These are phyloP conservation scores for Domatiomyces globalis DNA, from an alignment of 2,329 filamentous ascomycete species.

Conservation along the genomic window DNA sequence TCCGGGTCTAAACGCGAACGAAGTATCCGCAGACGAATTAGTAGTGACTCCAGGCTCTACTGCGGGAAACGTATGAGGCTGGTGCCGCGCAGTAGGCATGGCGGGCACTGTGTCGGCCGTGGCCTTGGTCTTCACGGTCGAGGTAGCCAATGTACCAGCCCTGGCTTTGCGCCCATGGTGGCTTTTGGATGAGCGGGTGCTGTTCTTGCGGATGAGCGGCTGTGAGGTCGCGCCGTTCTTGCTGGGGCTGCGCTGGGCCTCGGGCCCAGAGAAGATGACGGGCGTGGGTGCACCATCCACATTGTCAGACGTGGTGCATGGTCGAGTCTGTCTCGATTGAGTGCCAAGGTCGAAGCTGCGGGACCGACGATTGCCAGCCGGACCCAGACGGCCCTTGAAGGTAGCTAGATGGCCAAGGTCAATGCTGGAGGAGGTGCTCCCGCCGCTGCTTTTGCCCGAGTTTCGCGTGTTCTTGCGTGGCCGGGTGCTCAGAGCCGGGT, in stretches of 20 bases:
- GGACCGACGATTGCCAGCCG: conserved; percentile 25
- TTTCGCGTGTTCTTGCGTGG: conserved; percentile 32
- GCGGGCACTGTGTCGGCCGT: conserved; percentile 10
- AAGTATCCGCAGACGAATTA: conserved; percentile 37
- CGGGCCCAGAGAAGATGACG: conserved; percentile 65
- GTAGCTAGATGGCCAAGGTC: conserved; percentile 44
- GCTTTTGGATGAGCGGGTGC: conserved; percentile 29
- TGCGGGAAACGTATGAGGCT: conserved; percentile 27
- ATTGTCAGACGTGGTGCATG: conserved; percentile 1
- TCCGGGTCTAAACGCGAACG: conserved; percentile 42
- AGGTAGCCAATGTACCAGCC: conserved; percentile 28
- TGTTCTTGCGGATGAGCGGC: conserved; percentile 28
- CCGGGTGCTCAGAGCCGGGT: conserved; percentile 18
- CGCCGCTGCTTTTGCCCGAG: conserved; percentile 51
- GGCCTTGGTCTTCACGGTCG: conserved; percentile 20
- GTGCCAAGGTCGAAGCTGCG: conserved; percentile 32
- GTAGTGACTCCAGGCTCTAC: conserved; percentile 33
- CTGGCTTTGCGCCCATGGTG: conserved; percentile 25
- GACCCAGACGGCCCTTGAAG: conserved; percentile 11
- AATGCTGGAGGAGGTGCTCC: conserved; percentile 62
- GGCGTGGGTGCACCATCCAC: conserved; percentile 74
- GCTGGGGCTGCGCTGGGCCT: conserved; percentile 34
- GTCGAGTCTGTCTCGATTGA: conserved; percentile 18
- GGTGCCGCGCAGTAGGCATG: conserved; percentile 9
- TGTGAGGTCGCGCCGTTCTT: conserved; percentile 16